Percentiles rank a stretch among this genome's conserved stretches.
Conservation (phyloP, 352 stramenopile genomes). For the Pythium rishiriense region DNA sequence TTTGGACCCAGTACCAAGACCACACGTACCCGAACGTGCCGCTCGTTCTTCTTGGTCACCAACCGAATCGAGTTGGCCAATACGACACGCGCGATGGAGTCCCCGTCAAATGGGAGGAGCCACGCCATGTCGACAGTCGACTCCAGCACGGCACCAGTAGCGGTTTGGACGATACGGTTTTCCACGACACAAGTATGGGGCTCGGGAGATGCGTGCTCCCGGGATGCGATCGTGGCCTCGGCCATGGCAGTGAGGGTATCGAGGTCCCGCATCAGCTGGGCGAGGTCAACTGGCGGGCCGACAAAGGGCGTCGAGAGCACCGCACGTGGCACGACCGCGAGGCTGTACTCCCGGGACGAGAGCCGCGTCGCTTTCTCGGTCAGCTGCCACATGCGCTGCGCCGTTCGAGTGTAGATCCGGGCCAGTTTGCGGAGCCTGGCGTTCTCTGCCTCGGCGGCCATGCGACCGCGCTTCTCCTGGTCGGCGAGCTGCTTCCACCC, state of each 20-base stretch:
- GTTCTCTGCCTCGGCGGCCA: neutral
- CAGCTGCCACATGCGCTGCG: neutral
- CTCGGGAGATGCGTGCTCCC: neutral
- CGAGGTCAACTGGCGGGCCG: neutral
- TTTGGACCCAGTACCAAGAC: too few species aligned
- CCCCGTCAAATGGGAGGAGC: neutral
- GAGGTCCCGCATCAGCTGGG: neutral
- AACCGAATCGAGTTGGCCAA: neutral
- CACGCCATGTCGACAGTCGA: neutral
- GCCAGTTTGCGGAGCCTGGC: neutral
- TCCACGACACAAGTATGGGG: neutral
- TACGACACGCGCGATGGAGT: neutral
- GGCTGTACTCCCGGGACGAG: neutral
- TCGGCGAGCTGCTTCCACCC: neutral
- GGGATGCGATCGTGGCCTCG: neutral
- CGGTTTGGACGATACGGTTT: neutral
- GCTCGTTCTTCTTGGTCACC: neutral
- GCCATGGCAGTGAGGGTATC: neutral
- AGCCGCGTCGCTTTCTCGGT: neutral
- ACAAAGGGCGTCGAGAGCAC: neutral
- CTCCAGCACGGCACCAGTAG: neutral
- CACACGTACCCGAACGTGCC: neutral
- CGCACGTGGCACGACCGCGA: neutral
- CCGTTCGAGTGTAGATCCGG: neutral
- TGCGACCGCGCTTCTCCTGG: neutral